Conservation (phyloP, 495 filamentous ascomycete genomes). For the Tuber aestivum region DNA sequence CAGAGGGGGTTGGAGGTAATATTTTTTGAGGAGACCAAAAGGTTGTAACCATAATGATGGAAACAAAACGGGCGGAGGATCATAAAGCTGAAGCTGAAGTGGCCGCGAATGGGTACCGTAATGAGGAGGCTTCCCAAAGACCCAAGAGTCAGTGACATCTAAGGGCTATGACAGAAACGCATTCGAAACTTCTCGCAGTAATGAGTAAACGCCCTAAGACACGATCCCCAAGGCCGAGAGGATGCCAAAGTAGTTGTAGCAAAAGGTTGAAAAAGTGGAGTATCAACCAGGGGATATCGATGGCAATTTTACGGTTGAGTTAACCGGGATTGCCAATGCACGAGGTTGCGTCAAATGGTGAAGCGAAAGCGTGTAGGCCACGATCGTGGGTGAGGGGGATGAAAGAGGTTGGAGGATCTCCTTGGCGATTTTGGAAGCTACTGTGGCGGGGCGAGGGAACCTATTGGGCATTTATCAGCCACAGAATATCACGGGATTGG, state of each 20-base stretch:
- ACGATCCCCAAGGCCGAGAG: not conserved
- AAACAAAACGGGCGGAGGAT: slow-evolving; percentile 3
- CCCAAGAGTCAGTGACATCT: not conserved
- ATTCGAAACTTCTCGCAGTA: not conserved
- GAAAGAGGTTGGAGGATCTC: slow-evolving; percentile 37
- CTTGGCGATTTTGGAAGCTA: slow-evolving; percentile 4
- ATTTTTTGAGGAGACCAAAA: not conserved
- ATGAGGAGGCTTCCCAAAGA: not conserved
- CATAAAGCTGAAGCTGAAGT: not conserved
- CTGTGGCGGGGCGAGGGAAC: not conserved
- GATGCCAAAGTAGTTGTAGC: not conserved
- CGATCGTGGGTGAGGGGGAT: slow-evolving; percentile 36
- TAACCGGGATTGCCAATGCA: slow-evolving; percentile 25
- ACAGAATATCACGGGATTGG: not conserved
- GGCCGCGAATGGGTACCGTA: not conserved
- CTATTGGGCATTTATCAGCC: not conserved
- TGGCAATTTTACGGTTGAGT: slow-evolving; percentile 10
- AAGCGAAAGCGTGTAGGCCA: slow-evolving; percentile 23
- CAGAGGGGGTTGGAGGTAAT: not conserved
- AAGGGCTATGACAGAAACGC: not conserved
- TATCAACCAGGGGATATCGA: not conserved
- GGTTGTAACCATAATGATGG: not conserved
- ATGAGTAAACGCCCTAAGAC: not conserved
- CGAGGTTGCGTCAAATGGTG: slow-evolving; percentile 32
- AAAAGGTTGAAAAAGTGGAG: not conserved